Base-by-base conservation (phyloP, 2,329 filamentous ascomycete genomes). In the Drechslerella dactyloides region DNA sequence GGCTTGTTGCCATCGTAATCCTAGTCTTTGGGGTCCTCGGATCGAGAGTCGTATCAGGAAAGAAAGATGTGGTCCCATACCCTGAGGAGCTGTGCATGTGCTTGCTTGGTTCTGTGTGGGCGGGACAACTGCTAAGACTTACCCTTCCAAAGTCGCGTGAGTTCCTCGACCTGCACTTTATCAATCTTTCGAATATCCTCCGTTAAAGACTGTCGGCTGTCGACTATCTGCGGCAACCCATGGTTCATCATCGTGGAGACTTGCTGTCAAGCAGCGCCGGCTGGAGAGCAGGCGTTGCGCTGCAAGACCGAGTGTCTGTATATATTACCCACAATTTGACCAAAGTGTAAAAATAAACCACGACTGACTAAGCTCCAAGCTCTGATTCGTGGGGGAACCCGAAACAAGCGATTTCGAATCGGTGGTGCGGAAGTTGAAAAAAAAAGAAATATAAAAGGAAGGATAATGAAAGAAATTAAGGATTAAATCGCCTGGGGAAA, bases 61-160 rank as follows among this genome's bases (percentile, higher is more conserved):
- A 69, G 62, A 53, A 74, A 68, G 68, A 74, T 66, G 66, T 66
- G 70, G 63, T 69, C 60, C 64, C 63, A 59, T 70, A 66, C 62
- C 60, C 66, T 65, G 65, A 62, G 56, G 27, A 33, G 60, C 57
- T 59, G 60, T 66, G 53, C 54, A 61, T 58, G 66, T 66, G 53
- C 58, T 65, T 61, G 66, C 48, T 61, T 69, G 48, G 52, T 65
- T 72, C 19, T 62, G 40, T 54, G 42, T 65, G 68, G 60, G 60
- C 68, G 46, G 68, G 68, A 72, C 60, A 33, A 55, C 68, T 72
- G 68, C 68, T 56, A 56, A 50, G 69, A 76, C 76, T 62, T 78
- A 84, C 83, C 82, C 80, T 80, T 82, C 83, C 83, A 84, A 70
- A 84, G 77, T 58, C 78, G 79, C 58, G 78, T 79, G 69, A 83